A percentile compares a stretch with the other conserved stretches of the same genome.
These are phyloP conservation scores for Sporobolus alterniflorus DNA, from an alignment of 202 grass and related monocot species.

Conservation along the genomic window DNA sequence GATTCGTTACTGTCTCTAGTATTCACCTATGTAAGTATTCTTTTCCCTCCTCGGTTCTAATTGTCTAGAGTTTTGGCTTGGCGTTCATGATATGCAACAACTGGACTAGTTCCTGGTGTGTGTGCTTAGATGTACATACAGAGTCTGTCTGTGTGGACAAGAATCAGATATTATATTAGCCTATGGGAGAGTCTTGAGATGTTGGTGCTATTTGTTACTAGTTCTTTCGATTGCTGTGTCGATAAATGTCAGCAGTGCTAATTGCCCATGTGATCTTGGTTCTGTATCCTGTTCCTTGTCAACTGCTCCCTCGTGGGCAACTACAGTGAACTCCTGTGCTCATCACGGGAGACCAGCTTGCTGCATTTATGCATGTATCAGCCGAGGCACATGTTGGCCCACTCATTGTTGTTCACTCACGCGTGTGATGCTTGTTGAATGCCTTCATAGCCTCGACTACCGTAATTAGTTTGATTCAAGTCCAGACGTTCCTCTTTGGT, in stretches of 20 bases:
- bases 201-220: slow-evolving; percentile 28
- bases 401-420: background rate
- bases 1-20: slow-evolving; percentile 61
- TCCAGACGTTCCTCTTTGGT: background rate
- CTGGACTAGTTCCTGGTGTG: slow-evolving; percentile 52
- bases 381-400: background rate
- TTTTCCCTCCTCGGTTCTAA: background rate
- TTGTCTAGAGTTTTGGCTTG: slow-evolving; percentile 62
- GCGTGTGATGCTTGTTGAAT: background rate
- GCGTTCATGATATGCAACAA: slow-evolving; percentile 32
- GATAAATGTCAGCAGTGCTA: slow-evolving; percentile 1
- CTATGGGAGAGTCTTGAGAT: slow-evolving; percentile 30
- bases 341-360: slow-evolving; percentile 36
- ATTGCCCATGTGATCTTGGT: slow-evolving; percentile 30
- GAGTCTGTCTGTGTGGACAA: slow-evolving; percentile 55
- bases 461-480: background rate
- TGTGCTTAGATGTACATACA: slow-evolving; percentile 77
- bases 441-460: background rate
- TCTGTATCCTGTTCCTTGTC: slow-evolving; percentile 1
- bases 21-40: slow-evolving; percentile 37
- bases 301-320: slow-evolving; percentile 5
- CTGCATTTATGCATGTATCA: slow-evolving; percentile 38
- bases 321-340: slow-evolving; percentile 10
- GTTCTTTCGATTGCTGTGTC: slow-evolving; percentile 22
- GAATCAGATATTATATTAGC: slow-evolving; percentile 68